These are phyloP conservation scores for Talaromyces liani DNA, from an alignment of 495 filamentous ascomycete species.

Conservation along the genomic window DNA sequence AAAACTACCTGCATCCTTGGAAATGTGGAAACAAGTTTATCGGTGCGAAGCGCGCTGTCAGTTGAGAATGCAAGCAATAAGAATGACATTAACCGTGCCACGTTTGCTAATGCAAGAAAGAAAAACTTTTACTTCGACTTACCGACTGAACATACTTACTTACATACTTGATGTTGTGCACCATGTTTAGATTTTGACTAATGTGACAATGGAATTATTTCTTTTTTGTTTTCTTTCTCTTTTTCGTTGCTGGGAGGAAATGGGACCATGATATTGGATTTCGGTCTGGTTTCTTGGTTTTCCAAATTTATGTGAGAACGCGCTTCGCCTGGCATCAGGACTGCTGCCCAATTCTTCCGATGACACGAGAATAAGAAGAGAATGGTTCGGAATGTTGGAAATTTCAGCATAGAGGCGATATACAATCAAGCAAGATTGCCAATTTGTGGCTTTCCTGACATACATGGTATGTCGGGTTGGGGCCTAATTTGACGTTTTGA, in stretches of 20 bases:
- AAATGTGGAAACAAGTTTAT: background rate
- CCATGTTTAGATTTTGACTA: background rate
- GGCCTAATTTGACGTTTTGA: background rate
- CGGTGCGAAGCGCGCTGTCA: background rate
- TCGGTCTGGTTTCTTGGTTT: background rate
- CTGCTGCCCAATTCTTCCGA: background rate
- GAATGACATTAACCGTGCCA: background rate
- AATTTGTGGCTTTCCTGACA: background rate
- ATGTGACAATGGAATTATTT: background rate
- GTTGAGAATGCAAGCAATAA: slow-evolving; percentile 2
- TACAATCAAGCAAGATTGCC: background rate
- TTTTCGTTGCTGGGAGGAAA: background rate
- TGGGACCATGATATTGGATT: background rate
- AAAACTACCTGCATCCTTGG: background rate
- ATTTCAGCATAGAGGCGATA: background rate
- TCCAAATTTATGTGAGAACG: background rate
- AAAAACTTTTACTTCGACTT: background rate
- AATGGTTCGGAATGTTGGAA: background rate
- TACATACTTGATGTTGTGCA: background rate
- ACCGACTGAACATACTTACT: background rate
- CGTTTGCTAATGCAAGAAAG: background rate
- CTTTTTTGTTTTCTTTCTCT: background rate
- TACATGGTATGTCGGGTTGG: background rate
- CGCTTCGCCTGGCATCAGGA: background rate
- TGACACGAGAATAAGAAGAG: background rate